These are phyloP conservation scores for Pleomassaria siparia DNA, from an alignment of 2,329 filamentous ascomycete genomes.

Conservation along the genomic window DNA sequence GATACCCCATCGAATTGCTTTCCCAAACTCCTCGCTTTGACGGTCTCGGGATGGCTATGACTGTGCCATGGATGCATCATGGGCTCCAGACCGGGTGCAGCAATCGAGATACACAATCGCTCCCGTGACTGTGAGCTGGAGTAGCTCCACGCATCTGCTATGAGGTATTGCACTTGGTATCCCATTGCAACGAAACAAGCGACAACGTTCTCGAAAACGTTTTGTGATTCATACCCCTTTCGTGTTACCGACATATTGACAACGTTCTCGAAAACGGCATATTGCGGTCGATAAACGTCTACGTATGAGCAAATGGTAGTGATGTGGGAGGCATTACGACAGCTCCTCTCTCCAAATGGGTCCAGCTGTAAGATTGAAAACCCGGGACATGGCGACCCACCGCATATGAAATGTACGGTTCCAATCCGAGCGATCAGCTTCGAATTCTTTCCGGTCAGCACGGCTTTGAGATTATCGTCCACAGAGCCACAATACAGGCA, in stretches of 20 bases:
- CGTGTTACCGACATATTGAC: conserved; percentile 60
- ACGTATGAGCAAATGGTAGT: conserved; percentile 74
- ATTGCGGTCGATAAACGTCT: conserved; percentile 74
- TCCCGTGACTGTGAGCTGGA: conserved; percentile 67
- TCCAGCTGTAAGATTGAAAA: conserved; percentile 67
- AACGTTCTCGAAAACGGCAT: conserved; percentile 78
- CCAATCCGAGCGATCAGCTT: conserved; percentile 59
- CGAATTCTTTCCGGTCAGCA: conserved; percentile 50
- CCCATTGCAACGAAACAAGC: conserved; percentile 73
- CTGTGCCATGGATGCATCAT: conserved; percentile 61
- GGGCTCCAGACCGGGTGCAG: conserved; percentile 64
- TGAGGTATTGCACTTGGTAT: conserved; percentile 70
- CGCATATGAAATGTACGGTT: conserved; percentile 68
- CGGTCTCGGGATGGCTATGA: conserved; percentile 59
- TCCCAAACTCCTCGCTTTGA: conserved; percentile 53
- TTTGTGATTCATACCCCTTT: conserved; percentile 53
- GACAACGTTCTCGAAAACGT: conserved; percentile 72
- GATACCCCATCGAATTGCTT: conserved; percentile 34
- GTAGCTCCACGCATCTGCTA: conserved; percentile 69
- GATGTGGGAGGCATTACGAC: conserved; percentile 74
- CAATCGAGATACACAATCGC: conserved; percentile 70
- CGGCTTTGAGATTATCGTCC: conserved; percentile 63
- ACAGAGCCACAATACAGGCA: conserved; percentile 70
- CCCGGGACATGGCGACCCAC: conserved; percentile 76
- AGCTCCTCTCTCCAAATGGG: conserved; percentile 56